Evolutionary conservation across 148 eudicot species (phyloP).

Genomic region (Cornus suecica): DNA sequence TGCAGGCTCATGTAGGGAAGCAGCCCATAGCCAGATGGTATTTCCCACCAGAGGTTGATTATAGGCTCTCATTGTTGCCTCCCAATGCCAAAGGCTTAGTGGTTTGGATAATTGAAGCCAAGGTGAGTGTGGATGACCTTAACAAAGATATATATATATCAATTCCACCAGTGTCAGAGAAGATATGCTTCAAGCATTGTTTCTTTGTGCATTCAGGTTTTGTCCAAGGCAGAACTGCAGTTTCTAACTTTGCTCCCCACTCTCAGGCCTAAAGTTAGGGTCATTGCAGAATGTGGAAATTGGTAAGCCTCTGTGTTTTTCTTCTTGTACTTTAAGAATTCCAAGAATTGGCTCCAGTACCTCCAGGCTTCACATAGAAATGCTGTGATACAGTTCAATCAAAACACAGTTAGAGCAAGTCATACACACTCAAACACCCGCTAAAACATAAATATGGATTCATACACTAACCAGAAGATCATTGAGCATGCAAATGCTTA

Average conservation of each 20-base stretch:
- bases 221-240: conserved; percentile 84
- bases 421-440: too few species aligned
- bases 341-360: neutral
- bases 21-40: conserved; percentile 97
- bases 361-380: neutral
- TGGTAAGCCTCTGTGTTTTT: conserved; percentile 39
- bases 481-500: neutral
- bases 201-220: conserved; percentile 35
- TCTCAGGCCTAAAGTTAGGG: conserved; percentile 81
- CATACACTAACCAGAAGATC: neutral
- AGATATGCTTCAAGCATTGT: neutral
- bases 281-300: conserved; percentile 97
- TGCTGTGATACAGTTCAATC: too few species aligned
- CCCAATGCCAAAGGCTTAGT: conserved; percentile 76
- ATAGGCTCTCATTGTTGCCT: conserved; percentile 79
- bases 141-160: neutral
- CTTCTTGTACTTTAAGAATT: neutral
- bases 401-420: too few species aligned
- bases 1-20: conserved; percentile 88
- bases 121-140: conserved; percentile 33
- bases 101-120: conserved; percentile 83
- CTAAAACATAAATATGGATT: neutral
- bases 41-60: conserved; percentile 95
- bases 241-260: conserved; percentile 87
- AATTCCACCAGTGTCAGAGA: neutral